Evolutionary conservation across 768 basidiomycete genomes (phyloP).

Genomic region (Lactarius evosmus): DNA sequence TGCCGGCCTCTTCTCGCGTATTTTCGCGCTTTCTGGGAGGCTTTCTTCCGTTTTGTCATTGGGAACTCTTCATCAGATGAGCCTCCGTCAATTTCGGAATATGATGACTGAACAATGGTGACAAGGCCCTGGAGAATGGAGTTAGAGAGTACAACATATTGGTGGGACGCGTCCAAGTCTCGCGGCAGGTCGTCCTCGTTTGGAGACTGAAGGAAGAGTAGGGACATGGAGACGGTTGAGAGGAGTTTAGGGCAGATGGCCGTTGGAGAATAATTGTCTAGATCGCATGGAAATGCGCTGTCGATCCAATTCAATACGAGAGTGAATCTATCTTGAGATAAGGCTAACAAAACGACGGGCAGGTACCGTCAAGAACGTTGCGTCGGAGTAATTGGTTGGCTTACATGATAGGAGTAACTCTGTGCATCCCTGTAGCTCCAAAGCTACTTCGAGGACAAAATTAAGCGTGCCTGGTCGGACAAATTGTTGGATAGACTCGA

Average conservation of each 20-base stretch:
- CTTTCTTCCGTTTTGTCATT: constrained; percentile 15
- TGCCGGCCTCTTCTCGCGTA: constrained; percentile 27
- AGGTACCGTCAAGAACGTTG: neutral
- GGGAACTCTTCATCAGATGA: constrained; percentile 2
- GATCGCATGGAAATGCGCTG: constrained; percentile 6
- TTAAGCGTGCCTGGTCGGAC: constrained; percentile 10
- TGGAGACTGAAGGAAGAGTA: constrained; percentile 11
- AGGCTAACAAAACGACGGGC: constrained; percentile 1
- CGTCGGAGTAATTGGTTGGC: neutral
- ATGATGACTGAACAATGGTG: neutral
- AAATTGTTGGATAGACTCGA: constrained; percentile 6
- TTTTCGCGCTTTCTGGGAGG: constrained; percentile 35
- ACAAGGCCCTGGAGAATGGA: constrained; percentile 4
- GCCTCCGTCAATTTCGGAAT: neutral
- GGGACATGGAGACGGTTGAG: constrained; percentile 17
- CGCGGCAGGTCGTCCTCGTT: neutral
- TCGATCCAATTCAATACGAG: constrained; percentile 18
- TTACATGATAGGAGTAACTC: constrained; percentile 23
- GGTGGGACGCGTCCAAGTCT: constrained; percentile 15
- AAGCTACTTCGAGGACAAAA: constrained; percentile 15
- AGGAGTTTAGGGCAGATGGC: constrained; percentile 6
- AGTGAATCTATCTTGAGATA: constrained; percentile 12
- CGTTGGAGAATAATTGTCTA: constrained; percentile 9
- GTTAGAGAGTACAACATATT: constrained; percentile 10
- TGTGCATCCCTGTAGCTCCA: constrained; percentile 11